Evolutionary conservation across 169 alveolate genomes (phyloP), one percentile per base, ranked within the genome.

Genomic region (Plasmodium billcollinsi): DNA sequence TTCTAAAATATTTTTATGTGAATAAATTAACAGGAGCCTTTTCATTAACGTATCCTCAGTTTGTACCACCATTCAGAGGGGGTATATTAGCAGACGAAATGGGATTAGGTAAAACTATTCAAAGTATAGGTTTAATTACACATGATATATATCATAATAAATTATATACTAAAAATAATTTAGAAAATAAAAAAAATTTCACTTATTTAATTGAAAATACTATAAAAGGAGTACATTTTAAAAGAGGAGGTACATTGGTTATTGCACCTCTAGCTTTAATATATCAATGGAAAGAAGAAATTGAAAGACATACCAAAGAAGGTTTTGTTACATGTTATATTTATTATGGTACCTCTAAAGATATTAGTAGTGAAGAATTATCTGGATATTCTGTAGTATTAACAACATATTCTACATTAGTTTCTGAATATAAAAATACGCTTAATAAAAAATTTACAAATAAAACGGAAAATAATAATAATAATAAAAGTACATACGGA

Each of bases 81-180:
- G 89, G 89, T 7, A 78, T 78, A 26, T 45, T 78, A 29, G 99
- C 99, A 9, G 99, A 98, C 89, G 99, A 98, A 92, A 98, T 98
- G 99, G 99, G 99, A n/a, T 96, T 98, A 54, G 99, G 99, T 15
- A 98, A 98, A 90, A 98, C 99, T 7, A 97, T 98, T 49, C 98
- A 98, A 88, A 98, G 99, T 2, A 97, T 98, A n/a, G 98, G 99
- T 1, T 88, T 98, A 5, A 94, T 98, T 72, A 95, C 97, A 20
- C 72, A 78, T 58, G 89, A 78, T 78, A 70, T 52, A 26, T 78
- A 58, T 24, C 76, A 66, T 21, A 78, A 78, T 52, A 78, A 78
- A 12, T 65, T 78, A 21, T 76, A 78, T 45, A 26, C 54, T 50
- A 69, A 66, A 66, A 65, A 78, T 26, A 29, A 29, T 45, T 21